These are phyloP conservation scores for Ganoderma boninense DNA, from an alignment of 1,284 basidiomycete genomes.

Conservation along the genomic window DNA sequence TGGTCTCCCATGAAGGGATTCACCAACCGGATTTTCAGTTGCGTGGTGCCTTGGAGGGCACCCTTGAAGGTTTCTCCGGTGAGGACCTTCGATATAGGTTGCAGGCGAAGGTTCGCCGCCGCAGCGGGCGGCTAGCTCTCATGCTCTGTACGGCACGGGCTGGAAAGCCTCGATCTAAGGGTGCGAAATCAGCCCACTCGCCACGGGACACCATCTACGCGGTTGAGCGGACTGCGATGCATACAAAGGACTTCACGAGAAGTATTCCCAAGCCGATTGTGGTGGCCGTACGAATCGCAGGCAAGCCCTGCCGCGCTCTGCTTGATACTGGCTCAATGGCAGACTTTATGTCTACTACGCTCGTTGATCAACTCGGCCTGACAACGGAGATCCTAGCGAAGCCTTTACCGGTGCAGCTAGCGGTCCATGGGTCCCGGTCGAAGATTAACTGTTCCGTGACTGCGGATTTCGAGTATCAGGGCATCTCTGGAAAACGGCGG, in stretches of 20 bases:
- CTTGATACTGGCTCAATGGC: conserved; percentile 13
- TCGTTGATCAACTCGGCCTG: conserved; percentile 13
- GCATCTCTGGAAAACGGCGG: conserved; percentile 31
- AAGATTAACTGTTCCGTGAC: conserved; percentile 8
- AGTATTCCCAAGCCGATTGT: conserved; percentile 18
- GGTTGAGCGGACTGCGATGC: conserved; percentile 38
- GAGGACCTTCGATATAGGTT: too few relatives aligned
- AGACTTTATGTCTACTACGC: conserved; percentile 7
- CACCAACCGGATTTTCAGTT: too few relatives aligned
- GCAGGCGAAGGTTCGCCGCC: too few relatives aligned
- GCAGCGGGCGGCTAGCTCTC: too few relatives aligned
- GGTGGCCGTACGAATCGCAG: background rate
- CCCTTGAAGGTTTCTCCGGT: too few relatives aligned
- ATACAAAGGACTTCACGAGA: conserved; percentile 29
- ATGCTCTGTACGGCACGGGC: too few relatives aligned
- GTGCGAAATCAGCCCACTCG: too few relatives aligned
- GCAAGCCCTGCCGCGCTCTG: conserved; percentile 1
- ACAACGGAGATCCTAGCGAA: background rate
- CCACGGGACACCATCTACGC: too few relatives aligned
- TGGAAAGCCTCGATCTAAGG: too few relatives aligned
- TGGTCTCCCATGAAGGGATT: too few relatives aligned
- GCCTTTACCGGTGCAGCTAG: conserved; percentile 20
- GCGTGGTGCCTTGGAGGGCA: too few relatives aligned
- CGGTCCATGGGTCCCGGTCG: conserved; percentile 13
- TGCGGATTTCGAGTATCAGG: conserved; percentile 37